Conservation (phyloP, 2,329 filamentous ascomycete species). For the Cordyceps javanica region DNA sequence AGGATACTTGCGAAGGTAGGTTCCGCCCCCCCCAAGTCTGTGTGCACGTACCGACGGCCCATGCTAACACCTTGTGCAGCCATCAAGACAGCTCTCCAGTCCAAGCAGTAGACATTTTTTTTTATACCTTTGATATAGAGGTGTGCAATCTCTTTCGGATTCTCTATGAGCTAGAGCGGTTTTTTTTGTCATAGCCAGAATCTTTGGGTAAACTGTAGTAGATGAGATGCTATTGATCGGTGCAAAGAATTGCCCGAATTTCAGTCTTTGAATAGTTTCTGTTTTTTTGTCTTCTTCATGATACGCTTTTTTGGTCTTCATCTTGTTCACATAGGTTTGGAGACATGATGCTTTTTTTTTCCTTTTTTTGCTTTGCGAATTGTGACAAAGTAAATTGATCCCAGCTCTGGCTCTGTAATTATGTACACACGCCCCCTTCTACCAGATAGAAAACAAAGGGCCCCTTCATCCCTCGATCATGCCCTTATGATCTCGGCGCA, state of each 20-base stretch:
- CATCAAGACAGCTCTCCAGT: constrained; percentile 35
- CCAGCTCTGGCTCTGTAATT: constrained; percentile 12
- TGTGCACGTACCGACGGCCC: background rate
- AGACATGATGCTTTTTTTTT: background rate
- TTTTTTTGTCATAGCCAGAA: background rate
- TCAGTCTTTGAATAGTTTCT: background rate
- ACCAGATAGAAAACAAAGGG: background rate
- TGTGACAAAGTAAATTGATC: background rate
- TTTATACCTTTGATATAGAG: background rate
- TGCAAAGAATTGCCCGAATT: background rate
- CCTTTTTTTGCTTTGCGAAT: background rate
- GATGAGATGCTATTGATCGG: background rate
- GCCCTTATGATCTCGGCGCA: constrained; percentile 26
- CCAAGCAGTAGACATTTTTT: constrained; percentile 14
- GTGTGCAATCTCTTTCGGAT: background rate
- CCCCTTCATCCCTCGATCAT: too few species aligned
- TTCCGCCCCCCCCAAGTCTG: background rate
- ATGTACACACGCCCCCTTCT: constrained; percentile 27
- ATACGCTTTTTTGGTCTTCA: background rate
- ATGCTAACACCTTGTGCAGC: constrained; percentile 26
- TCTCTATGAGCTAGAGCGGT: background rate
- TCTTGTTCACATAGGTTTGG: background rate
- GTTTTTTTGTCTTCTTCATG: background rate
- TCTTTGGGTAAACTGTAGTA: constrained; percentile 7
- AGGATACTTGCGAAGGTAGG: constrained; percentile 72